Evolutionary conservation across 1,139 yeast genomes (phyloP).

Genomic region (Diutina catenulata): DNA sequence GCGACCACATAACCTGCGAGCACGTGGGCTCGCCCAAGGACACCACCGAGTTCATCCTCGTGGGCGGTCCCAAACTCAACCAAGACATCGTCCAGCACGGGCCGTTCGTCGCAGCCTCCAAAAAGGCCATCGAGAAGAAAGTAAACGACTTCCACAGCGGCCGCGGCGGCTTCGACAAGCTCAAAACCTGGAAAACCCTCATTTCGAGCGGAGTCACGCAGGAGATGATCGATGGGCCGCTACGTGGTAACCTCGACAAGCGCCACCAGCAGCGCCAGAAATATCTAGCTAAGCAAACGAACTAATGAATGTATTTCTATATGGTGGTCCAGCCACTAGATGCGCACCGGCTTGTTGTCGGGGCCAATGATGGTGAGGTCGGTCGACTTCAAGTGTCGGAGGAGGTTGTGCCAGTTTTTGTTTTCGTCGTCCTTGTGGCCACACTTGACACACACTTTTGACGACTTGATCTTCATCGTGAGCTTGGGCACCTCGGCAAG

Average conservation of each 20-base stretch:
- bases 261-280: conserved; percentile 20
- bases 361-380: conserved; percentile 1
- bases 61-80: conserved; percentile 68
- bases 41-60: conserved; percentile 45
- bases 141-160: conserved; percentile 59
- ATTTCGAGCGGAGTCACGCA: conserved; percentile 50
- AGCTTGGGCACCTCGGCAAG: background rate
- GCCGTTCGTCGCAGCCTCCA: conserved; percentile 69
- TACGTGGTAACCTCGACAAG: conserved; percentile 22
- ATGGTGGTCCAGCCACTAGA: no score
- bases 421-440: conserved; percentile 1
- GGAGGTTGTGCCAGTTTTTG: background rate
- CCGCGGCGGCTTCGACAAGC: conserved; percentile 62
- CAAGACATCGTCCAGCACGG: conserved; percentile 83
- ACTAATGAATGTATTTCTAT: no score
- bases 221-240: conserved; percentile 30
- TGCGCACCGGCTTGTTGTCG: no score
- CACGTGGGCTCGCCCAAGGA: conserved; percentile 10
- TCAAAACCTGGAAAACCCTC: conserved; percentile 55
- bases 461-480: background rate
- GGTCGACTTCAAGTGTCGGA: background rate
- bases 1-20: conserved; percentile 44
- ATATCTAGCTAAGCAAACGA: no score
- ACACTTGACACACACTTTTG: conserved; percentile 3
- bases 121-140: conserved; percentile 52